Evolutionary conservation across 2,329 filamentous ascomycete genomes (phyloP).

Genomic region (Cladophialophora carrionii): DNA sequence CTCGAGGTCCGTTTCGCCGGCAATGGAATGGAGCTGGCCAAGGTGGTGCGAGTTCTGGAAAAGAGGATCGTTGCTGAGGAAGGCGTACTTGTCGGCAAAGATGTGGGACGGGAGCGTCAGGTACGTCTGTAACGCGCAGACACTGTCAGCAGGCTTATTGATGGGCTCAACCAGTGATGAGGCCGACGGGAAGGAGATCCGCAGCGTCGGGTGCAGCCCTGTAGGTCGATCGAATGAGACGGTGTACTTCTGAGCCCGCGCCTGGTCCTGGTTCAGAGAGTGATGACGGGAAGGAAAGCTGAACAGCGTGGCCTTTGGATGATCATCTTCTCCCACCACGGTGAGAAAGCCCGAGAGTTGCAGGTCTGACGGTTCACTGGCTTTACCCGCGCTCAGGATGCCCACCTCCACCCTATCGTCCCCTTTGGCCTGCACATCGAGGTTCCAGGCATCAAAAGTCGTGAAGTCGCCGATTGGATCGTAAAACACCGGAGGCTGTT

Average conservation of each 20-base stretch:
- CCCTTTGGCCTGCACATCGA: slow-evolving; percentile 38
- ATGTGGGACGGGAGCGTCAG: slow-evolving; percentile 78
- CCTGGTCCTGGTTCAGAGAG: slow-evolving; percentile 48
- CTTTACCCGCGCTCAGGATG: slow-evolving; percentile 67
- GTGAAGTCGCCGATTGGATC: slow-evolving; percentile 34
- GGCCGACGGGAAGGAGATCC: slow-evolving; percentile 63
- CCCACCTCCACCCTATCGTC: slow-evolving; percentile 69
- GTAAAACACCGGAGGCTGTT: slow-evolving; percentile 39
- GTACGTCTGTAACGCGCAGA: slow-evolving; percentile 76
- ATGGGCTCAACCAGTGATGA: slow-evolving; percentile 54
- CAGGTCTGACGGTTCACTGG: slow-evolving; percentile 68
- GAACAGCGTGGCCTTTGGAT: slow-evolving; percentile 75
- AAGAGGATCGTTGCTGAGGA: slow-evolving; percentile 60
- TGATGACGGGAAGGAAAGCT: slow-evolving; percentile 81
- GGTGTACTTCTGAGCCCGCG: slow-evolving; percentile 58
- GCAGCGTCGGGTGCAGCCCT: slow-evolving; percentile 81
- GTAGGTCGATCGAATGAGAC: slow-evolving; percentile 69
- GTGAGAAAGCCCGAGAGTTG: slow-evolving; percentile 77
- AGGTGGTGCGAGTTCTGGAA: slow-evolving; percentile 83
- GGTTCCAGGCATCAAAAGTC: slow-evolving; percentile 51
- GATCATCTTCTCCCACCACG: slow-evolving; percentile 73
- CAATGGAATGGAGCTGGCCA: slow-evolving; percentile 66
- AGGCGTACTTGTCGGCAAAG: slow-evolving; percentile 87
- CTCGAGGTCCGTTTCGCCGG: slow-evolving; percentile 83
- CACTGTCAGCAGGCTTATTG: slow-evolving; percentile 49